A percentile compares a stretch with the other conserved stretches of the same genome.
Conservation (phyloP, 768 basidiomycete species). For the Lactarius tabidus region DNA sequence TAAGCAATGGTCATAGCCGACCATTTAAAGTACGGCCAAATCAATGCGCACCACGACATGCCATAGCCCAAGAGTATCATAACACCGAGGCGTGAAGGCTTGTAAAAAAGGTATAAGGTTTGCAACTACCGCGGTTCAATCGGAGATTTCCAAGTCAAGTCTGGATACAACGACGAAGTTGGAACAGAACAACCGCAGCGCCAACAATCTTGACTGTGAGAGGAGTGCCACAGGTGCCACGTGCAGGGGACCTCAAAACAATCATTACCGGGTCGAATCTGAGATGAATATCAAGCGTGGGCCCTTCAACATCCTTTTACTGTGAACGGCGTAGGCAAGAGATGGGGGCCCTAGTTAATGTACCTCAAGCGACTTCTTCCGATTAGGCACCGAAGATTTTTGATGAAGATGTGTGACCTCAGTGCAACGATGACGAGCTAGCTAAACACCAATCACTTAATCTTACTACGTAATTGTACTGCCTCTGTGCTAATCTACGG, state of each 20-base stretch:
- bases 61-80: not conserved
- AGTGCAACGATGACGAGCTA: not conserved
- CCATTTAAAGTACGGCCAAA: not conserved
- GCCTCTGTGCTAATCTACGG: not conserved
- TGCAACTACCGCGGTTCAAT: not conserved
- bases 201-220: not conserved
- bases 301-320: not conserved
- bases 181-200: not conserved
- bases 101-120: not conserved
- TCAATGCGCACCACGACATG: too few species aligned
- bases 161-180: not conserved
- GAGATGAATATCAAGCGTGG: not conserved
- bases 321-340: not conserved
- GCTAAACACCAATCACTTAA: not conserved
- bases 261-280: not conserved
- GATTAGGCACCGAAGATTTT: not conserved
- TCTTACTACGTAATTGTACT: not conserved
- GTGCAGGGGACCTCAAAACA: not conserved
- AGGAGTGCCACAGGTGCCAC: not conserved
- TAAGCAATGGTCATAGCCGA: too few species aligned
- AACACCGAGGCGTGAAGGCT: not conserved
- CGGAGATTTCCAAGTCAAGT: not conserved
- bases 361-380: not conserved
- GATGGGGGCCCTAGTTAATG: not conserved
- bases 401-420: not conserved